phyloP scores from a whole-genome alignment of 1,284 basidiomycete species.

The Polyporus tsugae region DNA sequence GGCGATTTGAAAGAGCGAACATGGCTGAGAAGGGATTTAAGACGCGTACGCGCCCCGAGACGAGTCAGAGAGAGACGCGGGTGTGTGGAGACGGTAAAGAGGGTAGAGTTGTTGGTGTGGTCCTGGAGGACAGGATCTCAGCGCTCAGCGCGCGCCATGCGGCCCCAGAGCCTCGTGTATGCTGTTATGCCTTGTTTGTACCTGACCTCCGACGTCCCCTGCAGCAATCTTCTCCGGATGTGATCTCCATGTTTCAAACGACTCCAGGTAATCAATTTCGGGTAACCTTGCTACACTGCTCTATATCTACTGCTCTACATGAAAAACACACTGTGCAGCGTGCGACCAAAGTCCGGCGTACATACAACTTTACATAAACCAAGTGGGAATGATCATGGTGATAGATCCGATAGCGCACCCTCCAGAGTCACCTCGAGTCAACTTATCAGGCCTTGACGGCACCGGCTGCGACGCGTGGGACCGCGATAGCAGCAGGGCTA shows the following conservation, averaged over 20 bases:
- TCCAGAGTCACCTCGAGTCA: constrained; percentile 15
- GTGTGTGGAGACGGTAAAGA: not conserved
- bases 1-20: constrained; percentile 34
- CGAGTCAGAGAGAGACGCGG: constrained; percentile 17
- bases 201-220: not conserved
- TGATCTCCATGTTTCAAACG: constrained; percentile 4
- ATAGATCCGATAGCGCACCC: constrained; percentile 2
- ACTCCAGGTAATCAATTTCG: constrained; percentile 3
- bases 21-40: constrained; percentile 17
- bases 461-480: constrained; percentile 18
- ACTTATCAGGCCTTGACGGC: constrained; percentile 21
- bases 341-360: not conserved
- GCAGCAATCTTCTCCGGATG: not conserved
- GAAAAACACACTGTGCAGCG: not conserved
- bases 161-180: constrained; percentile 6
- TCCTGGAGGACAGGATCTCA: not conserved
- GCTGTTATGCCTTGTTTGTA: constrained; percentile 28
- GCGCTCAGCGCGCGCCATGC: too few relatives aligned
- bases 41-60: constrained; percentile 28
- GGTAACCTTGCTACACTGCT: not conserved
- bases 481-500: not conserved
- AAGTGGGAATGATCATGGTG: constrained; percentile 6
- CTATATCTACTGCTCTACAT: not conserved
- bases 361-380: constrained; percentile 1
- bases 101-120: constrained; percentile 3